These are phyloP conservation scores for Pythium rhizo-oryzae DNA, from an alignment of 352 stramenopile genomes.

Conservation along the genomic window DNA sequence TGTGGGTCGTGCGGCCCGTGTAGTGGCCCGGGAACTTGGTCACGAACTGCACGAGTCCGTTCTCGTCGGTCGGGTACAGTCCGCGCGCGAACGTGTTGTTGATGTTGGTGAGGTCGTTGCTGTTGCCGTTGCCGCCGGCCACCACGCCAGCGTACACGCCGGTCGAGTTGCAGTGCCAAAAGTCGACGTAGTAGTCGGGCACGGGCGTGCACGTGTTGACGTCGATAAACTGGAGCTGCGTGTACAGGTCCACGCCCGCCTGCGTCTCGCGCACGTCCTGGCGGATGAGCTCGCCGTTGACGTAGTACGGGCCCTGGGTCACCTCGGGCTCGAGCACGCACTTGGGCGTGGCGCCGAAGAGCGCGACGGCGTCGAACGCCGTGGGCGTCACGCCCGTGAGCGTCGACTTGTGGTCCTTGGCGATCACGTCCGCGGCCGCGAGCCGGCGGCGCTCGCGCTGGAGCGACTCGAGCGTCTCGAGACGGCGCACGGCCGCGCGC, in stretches of 20 bases:
- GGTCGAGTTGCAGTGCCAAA: conserved; percentile 30
- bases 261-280: conserved; percentile 26
- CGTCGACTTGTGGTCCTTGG: conserved; percentile 15
- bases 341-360: conserved; percentile 15
- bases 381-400: conserved; percentile 7
- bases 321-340: conserved; percentile 24
- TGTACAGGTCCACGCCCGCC: conserved; percentile 17
- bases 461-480: neutral
- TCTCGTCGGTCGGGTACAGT: conserved; percentile 6
- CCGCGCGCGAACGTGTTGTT: conserved; percentile 17
- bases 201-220: conserved; percentile 25
- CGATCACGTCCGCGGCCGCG: conserved; percentile 5
- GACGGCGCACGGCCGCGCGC: neutral
- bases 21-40: conserved; percentile 30
- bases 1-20: conserved; percentile 19
- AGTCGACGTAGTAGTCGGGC: conserved; percentile 20
- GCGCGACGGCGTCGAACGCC: neutral
- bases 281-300: conserved; percentile 22
- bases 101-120: conserved; percentile 13
- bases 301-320: conserved; percentile 25
- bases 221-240: conserved; percentile 24
- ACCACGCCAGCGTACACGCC: conserved; percentile 28
- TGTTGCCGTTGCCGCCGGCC: conserved; percentile 12
- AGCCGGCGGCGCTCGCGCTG: neutral
- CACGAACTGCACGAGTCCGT: conserved; percentile 26